Percentiles rank a stretch among this genome's conserved stretches.
These are phyloP conservation scores for Termitomyces sp. DNA, from an alignment of 1,284 basidiomycete genomes.

Conservation along the genomic window DNA sequence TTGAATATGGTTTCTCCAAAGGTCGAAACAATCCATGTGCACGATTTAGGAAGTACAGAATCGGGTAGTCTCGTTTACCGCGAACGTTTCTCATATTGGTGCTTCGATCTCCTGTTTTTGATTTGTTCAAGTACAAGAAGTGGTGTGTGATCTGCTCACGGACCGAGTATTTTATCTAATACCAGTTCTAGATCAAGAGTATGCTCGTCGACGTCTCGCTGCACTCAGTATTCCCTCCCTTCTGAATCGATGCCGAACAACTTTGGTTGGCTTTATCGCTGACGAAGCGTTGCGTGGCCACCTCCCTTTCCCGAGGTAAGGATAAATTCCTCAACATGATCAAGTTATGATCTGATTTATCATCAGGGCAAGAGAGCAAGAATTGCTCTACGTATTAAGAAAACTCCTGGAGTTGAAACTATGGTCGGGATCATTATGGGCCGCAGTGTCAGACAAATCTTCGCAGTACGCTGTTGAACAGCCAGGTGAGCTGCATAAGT, in stretches of 20 bases:
- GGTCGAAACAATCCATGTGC: constrained; percentile 35
- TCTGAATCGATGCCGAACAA: constrained; percentile 65
- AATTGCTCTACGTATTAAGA: constrained; percentile 79
- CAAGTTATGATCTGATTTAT: neutral
- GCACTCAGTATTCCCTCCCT: constrained; percentile 66
- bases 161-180: neutral
- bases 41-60: constrained; percentile 57
- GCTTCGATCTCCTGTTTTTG: constrained; percentile 83
- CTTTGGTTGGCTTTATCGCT: constrained; percentile 71
- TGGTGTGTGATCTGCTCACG: constrained; percentile 37
- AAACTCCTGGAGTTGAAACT: constrained; percentile 68
- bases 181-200: constrained; percentile 46
- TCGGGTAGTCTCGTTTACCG: constrained; percentile 54
- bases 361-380: constrained; percentile 79
- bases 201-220: constrained; percentile 60
- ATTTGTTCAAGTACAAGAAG: constrained; percentile 62
- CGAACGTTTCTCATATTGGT: constrained; percentile 92
- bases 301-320: constrained; percentile 78
- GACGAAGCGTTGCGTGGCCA: constrained; percentile 80
- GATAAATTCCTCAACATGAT: neutral
- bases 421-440: constrained; percentile 73
- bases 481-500: constrained; percentile 37
- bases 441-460: constrained; percentile 62
- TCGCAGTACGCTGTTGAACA: constrained; percentile 47
- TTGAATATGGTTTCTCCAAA: constrained; percentile 24